Conservation (phyloP, 208 protist genomes). For the Crithidia bombi region DNA sequence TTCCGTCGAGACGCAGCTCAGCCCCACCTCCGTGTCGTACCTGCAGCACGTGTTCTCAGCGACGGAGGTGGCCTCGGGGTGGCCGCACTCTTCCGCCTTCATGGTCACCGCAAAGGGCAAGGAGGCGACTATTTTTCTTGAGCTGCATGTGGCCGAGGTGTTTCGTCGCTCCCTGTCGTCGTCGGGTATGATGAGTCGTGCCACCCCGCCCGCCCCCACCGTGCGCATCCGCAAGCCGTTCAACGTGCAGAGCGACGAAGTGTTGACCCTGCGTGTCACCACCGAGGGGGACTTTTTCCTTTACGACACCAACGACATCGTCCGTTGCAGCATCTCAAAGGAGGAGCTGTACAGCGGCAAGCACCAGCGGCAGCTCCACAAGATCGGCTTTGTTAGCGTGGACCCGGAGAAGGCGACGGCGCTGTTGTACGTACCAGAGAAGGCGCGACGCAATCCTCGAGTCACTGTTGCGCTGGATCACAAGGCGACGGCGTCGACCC, state of each 20-base stretch:
- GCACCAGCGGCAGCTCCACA: slow-evolving; percentile 18
- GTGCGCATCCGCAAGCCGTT: slow-evolving; percentile 65
- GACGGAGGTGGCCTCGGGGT: slow-evolving; percentile 31
- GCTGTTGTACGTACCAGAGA: slow-evolving; percentile 49
- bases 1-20: slow-evolving; percentile 49
- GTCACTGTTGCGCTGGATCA: slow-evolving; percentile 24
- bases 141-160: slow-evolving; percentile 62
- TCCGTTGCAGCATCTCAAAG: slow-evolving; percentile 65
- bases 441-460: slow-evolving; percentile 32
- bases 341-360: slow-evolving; percentile 46
- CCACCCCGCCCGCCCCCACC: neutral
- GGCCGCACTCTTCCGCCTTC: slow-evolving; percentile 68
- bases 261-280: slow-evolving; percentile 76
- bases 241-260: slow-evolving; percentile 64
- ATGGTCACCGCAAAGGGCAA: slow-evolving; percentile 61
- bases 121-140: slow-evolving; percentile 75
- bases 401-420: slow-evolving; percentile 56
- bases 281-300: slow-evolving; percentile 84
- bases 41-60: slow-evolving; percentile 47
- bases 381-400: slow-evolving; percentile 63
- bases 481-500: slow-evolving; percentile 15
- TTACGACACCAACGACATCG: slow-evolving; percentile 75
- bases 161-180: slow-evolving; percentile 25
- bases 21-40: slow-evolving; percentile 40
- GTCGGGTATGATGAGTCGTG: slow-evolving; percentile 25